Conservation (phyloP, 2,329 filamentous ascomycete genomes). For the Hymenoscyphus infarciens region DNA sequence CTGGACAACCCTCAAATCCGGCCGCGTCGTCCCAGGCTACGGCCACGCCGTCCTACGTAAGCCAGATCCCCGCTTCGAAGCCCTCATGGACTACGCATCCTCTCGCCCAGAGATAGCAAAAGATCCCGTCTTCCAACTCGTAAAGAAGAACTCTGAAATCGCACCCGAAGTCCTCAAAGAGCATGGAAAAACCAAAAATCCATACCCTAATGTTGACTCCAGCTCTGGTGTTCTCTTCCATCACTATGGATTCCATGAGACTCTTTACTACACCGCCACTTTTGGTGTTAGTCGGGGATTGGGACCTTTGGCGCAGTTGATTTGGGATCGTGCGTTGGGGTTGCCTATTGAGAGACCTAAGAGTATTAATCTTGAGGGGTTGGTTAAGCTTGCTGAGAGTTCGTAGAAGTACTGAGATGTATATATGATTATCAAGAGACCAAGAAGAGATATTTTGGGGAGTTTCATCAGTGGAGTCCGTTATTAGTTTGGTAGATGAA, state of each 20-base stretch:
- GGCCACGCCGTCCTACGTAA: conserved; percentile 95
- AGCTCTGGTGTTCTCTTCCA: conserved; percentile 93
- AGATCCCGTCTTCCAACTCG: conserved; percentile 89
- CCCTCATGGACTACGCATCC: conserved; percentile 91
- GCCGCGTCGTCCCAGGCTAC: conserved; percentile 88
- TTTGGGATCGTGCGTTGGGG: conserved; percentile 93
- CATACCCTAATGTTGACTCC: conserved; percentile 95
- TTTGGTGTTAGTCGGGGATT: conserved; percentile 69
- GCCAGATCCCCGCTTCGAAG: conserved; percentile 94
- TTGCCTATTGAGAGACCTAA: conserved; percentile 96
- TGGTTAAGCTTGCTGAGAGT: conserved; percentile 64
- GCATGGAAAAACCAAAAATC: conserved; percentile 98
- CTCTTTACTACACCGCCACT: conserved; percentile 83
- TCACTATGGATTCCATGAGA: conserved; percentile 97
- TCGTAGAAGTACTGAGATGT: conserved; percentile 9
- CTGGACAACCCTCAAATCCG: conserved; percentile 89
- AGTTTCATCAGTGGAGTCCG: neutral
- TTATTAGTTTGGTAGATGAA: neutral
- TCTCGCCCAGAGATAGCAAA: conserved; percentile 78
- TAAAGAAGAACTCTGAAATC: conserved; percentile 88
- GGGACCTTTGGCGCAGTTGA: conserved; percentile 86
- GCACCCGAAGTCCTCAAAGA: conserved; percentile 86
- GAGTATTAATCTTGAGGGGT: conserved; percentile 88
- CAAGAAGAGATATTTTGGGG: neutral
- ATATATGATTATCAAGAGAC: conserved; percentile 2